Conservation (phyloP, 2,329 filamentous ascomycete species). For the Aureobasidium leucospermi region DNA sequence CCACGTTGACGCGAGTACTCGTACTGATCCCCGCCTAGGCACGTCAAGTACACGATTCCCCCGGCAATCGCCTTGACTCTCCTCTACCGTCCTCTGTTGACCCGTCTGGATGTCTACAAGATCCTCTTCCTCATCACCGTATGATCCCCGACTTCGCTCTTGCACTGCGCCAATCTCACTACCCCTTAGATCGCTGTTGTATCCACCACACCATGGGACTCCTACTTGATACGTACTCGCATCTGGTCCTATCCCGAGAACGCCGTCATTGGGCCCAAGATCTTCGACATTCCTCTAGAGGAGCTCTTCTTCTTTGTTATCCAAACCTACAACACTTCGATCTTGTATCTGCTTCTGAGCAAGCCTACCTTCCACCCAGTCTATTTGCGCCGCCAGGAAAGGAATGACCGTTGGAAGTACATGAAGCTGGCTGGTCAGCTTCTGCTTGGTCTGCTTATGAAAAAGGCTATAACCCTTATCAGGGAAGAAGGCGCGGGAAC, state of each 20-base stretch:
- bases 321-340: slow-evolving; percentile 65
- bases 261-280: slow-evolving; percentile 55
- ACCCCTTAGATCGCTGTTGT: slow-evolving; percentile 50
- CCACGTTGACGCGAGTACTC: neutral
- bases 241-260: slow-evolving; percentile 66
- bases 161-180: neutral
- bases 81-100: slow-evolving; percentile 55
- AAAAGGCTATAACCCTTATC: slow-evolving; percentile 40
- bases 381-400: slow-evolving; percentile 41
- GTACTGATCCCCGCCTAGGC: slow-evolving; percentile 35
- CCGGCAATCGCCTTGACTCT: slow-evolving; percentile 52
- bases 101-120: slow-evolving; percentile 55
- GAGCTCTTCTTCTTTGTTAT: slow-evolving; percentile 73
- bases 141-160: neutral
- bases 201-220: slow-evolving; percentile 69
- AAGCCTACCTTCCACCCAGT: slow-evolving; percentile 53
- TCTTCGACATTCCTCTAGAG: slow-evolving; percentile 61
- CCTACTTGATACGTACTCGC: slow-evolving; percentile 59
- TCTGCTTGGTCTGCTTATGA: slow-evolving; percentile 38
- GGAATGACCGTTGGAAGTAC: slow-evolving; percentile 30
- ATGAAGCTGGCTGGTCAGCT: slow-evolving; percentile 45
- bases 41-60: slow-evolving; percentile 61
- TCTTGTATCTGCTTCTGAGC: slow-evolving; percentile 61
- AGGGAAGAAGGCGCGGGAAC: slow-evolving; percentile 45
- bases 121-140: slow-evolving; percentile 50